Conservation (phyloP, 257 asterid species). For the Buddleja alternifolia region DNA sequence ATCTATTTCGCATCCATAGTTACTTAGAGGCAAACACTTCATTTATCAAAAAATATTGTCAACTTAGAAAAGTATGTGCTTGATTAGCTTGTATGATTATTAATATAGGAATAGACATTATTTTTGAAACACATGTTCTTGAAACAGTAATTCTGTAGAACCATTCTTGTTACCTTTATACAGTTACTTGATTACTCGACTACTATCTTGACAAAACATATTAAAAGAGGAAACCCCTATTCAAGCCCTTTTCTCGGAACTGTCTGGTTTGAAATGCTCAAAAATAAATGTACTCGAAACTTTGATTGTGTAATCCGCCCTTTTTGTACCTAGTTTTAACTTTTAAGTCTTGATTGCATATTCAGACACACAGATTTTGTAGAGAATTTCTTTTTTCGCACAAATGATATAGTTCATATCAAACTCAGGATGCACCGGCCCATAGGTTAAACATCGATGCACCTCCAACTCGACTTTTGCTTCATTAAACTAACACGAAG, state of each 20-base stretch:
- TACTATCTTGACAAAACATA: background rate
- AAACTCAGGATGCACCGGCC: background rate
- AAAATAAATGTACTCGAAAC: background rate
- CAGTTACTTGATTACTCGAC: background rate
- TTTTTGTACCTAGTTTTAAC: conserved; percentile 1
- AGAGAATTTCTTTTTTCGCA: background rate
- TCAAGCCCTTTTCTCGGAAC: background rate
- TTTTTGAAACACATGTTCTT: background rate
- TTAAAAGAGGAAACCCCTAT: background rate
- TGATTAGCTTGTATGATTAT: background rate
- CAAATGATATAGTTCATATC: background rate
- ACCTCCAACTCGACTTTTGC: background rate
- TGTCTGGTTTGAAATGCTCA: background rate
- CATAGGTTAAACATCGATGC: no score
- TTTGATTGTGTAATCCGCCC: background rate
- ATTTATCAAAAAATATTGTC: background rate
- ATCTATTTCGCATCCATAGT: background rate
- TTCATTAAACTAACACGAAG: conserved; percentile 20
- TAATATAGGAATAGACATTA: background rate
- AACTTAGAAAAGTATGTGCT: background rate
- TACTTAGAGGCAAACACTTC: background rate
- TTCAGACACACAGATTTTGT: background rate
- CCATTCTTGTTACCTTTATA: conserved; percentile 2
- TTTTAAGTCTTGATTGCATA: conserved; percentile 6
- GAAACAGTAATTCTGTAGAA: background rate